phyloP scores from a whole-genome alignment of 768 basidiomycete species.

The Xerocomellus amylosporus region DNA sequence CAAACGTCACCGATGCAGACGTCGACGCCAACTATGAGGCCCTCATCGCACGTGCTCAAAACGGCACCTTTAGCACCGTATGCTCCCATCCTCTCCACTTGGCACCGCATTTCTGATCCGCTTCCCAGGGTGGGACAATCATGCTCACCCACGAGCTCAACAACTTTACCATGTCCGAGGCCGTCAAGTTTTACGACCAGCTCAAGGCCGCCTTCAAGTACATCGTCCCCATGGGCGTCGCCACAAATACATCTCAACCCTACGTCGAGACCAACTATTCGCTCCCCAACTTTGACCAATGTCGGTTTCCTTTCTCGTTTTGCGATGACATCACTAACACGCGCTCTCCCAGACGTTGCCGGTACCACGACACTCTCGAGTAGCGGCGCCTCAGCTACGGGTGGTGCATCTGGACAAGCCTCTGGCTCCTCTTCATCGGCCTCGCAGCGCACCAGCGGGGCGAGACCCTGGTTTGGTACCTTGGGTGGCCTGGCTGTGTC shows the following conservation, averaged over 20 bases:
- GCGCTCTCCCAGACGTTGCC: constrained; percentile 15
- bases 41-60: constrained; percentile 47
- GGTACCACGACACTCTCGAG: constrained; percentile 24
- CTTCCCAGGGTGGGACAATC: constrained; percentile 44
- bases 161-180: constrained; percentile 60
- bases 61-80: constrained; percentile 42
- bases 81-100: background rate
- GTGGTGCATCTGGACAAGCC: background rate
- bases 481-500: constrained; percentile 15
- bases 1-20: constrained; percentile 40
- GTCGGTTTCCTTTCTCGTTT: constrained; percentile 26
- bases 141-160: constrained; percentile 59
- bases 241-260: constrained; percentile 48
- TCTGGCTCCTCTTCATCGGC: background rate
- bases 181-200: constrained; percentile 47
- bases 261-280: constrained; percentile 49
- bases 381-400: background rate
- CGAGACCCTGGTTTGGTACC: background rate
- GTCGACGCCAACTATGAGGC: constrained; percentile 53
- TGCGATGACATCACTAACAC: background rate
- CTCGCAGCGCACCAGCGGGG: background rate
- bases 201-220: constrained; percentile 45
- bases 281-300: constrained; percentile 44
- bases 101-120: background rate
- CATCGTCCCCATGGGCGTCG: constrained; percentile 53